Conservation (phyloP, 805 yeast genomes). For the Schwanniomyces occidentalis region DNA sequence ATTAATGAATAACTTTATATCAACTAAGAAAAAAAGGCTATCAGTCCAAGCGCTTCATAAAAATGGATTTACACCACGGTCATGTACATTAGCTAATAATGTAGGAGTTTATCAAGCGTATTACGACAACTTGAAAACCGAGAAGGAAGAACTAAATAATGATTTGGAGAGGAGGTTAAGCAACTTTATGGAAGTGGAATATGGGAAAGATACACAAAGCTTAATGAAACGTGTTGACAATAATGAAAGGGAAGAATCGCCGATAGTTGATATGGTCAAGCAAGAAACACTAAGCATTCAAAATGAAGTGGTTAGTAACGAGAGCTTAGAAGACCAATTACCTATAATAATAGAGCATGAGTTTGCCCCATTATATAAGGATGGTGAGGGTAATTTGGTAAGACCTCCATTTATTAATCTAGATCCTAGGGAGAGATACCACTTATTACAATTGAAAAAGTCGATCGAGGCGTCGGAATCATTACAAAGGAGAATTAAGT, state of each 20-base stretch:
- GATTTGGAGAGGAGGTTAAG: conserved; percentile 31
- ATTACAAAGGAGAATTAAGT: conserved; percentile 33
- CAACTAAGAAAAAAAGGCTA: conserved; percentile 28
- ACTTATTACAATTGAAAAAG: conserved; percentile 39
- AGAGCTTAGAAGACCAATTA: background rate
- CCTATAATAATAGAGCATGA: conserved; percentile 30
- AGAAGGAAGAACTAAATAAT: conserved; percentile 20
- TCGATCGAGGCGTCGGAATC: conserved; percentile 37
- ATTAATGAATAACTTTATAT: conserved; percentile 21
- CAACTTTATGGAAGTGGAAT: conserved; percentile 15
- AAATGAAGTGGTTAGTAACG: conserved; percentile 2
- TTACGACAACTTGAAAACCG: conserved; percentile 15
- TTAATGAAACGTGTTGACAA: background rate
- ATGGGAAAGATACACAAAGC: conserved; percentile 2
- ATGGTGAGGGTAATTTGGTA: conserved; percentile 37
- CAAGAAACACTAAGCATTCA: conserved; percentile 1
- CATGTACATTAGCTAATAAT: conserved; percentile 17
- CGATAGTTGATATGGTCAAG: conserved; percentile 1
- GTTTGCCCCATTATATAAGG: conserved; percentile 35
- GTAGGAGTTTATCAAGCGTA: conserved; percentile 20
- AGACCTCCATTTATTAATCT: conserved; percentile 46
- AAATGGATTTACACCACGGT: conserved; percentile 24
- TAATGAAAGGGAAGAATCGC: conserved; percentile 2
- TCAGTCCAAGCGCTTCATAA: conserved; percentile 21
- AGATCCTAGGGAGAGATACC: conserved; percentile 45